Conservation (phyloP, 148 eudicot species). For the Limonium bicolor region DNA sequence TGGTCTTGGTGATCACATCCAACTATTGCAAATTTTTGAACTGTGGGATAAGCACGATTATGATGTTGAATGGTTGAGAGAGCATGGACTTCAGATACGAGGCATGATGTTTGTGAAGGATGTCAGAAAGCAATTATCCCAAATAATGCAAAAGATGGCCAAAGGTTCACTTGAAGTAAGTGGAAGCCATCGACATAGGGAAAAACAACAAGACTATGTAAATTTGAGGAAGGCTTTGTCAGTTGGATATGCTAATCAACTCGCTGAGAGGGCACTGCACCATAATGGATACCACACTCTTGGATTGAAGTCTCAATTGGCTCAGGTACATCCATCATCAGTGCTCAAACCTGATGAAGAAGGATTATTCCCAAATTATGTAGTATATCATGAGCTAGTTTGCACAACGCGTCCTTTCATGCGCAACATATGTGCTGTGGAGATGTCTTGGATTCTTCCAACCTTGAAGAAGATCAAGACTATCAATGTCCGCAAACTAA, state of each 20-base stretch:
- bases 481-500: conserved; percentile 45
- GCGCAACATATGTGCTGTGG: conserved; percentile 73
- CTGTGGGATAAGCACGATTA: conserved; percentile 65
- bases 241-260: conserved; percentile 85
- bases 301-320: conserved; percentile 80
- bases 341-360: conserved; percentile 81
- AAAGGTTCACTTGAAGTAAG: conserved; percentile 69
- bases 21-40: conserved; percentile 79
- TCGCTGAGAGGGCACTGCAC: conserved; percentile 82
- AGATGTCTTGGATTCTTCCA: conserved; percentile 70
- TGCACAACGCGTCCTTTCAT: conserved; percentile 80
- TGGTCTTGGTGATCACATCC: conserved; percentile 93
- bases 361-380: conserved; percentile 92
- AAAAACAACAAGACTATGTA: conserved; percentile 37
- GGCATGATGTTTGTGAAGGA: conserved; percentile 94
- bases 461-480: conserved; percentile 60
- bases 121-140: conserved; percentile 79
- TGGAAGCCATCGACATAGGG: conserved; percentile 39
- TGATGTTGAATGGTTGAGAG: conserved; percentile 74
- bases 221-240: conserved; percentile 76
- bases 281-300: conserved; percentile 88
- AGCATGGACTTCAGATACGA: conserved; percentile 64
- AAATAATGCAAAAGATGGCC: conserved; percentile 83
- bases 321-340: conserved; percentile 88
- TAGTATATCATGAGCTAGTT: conserved; percentile 80